Conservation (phyloP, 73 alveolate genomes). For the Tetrahymena elliotti region DNA sequence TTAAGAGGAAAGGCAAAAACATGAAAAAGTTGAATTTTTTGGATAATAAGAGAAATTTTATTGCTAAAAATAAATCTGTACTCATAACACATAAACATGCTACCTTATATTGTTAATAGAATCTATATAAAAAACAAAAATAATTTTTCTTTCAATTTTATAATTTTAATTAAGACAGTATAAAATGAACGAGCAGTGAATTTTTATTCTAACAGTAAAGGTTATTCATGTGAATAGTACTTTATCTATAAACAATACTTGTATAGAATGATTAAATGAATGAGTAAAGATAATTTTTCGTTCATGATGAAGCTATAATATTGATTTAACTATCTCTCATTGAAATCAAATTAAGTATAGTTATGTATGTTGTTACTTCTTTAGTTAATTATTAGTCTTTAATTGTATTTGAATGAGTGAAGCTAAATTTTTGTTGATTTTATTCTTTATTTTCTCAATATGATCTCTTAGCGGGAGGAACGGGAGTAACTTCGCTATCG, state of each 20-base stretch:
- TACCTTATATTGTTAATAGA: background rate
- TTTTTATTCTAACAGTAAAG: background rate
- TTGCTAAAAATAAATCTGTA: background rate
- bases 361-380: background rate
- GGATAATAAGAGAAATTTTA: background rate
- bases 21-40: no score
- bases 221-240: background rate
- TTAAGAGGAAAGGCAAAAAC: no score
- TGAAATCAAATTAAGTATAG: background rate
- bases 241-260: background rate
- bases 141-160: background rate
- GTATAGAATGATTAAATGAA: background rate
- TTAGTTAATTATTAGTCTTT: background rate
- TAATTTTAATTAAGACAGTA: background rate
- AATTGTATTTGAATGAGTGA: background rate
- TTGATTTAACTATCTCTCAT: background rate
- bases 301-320: background rate
- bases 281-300: background rate
- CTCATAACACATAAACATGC: background rate
- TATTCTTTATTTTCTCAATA: slow-evolving; percentile 31
- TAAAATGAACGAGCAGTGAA: background rate
- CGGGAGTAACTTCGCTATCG: slow-evolving; percentile 59
- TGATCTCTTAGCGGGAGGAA: slow-evolving; percentile 74
- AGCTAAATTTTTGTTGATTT: background rate
- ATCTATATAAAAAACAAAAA: background rate